Percentiles rank a stretch among this genome's conserved stretches.
Conservation (phyloP, 164 flowering plant genomes). For the Warburgia ugandensis region DNA sequence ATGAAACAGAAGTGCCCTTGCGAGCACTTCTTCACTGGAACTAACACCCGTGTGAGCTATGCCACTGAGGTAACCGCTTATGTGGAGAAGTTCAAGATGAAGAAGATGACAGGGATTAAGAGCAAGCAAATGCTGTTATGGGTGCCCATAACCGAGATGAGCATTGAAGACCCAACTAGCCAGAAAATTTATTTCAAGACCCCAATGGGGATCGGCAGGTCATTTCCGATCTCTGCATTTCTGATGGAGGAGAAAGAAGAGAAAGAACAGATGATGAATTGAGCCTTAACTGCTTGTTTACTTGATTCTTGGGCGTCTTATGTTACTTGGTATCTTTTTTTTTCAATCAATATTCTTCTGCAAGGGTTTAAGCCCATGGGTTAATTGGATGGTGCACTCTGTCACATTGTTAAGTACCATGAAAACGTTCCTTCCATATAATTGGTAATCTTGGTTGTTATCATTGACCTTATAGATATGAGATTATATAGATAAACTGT, state of each 20-base stretch:
- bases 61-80: conserved; percentile 70
- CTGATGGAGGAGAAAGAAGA: conserved; percentile 1
- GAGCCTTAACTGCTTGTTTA: too few relatives aligned
- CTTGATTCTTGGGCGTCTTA: neutral
- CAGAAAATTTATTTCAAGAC: conserved; percentile 24
- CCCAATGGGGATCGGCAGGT: conserved; percentile 12
- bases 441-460: too few relatives aligned
- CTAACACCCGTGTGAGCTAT: conserved; percentile 62
- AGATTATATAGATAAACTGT: too few relatives aligned
- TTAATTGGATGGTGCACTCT: too few relatives aligned
- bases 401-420: too few relatives aligned
- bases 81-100: conserved; percentile 69
- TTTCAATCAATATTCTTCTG: too few relatives aligned
- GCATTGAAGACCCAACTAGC: conserved; percentile 37
- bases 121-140: conserved; percentile 72
- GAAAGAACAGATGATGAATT: neutral
- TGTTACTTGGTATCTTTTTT: too few relatives aligned
- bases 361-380: too few relatives aligned
- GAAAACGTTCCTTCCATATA: too few relatives aligned
- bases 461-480: too few relatives aligned
- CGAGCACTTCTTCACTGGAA: conserved; percentile 58
- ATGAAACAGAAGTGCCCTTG: conserved; percentile 73
- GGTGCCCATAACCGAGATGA: conserved; percentile 88
- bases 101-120: conserved; percentile 70
- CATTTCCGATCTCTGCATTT: conserved; percentile 16